Base-by-base conservation (phyloP, 1,284 basidiomycete species). In the Moesziomyces antarcticus region DNA sequence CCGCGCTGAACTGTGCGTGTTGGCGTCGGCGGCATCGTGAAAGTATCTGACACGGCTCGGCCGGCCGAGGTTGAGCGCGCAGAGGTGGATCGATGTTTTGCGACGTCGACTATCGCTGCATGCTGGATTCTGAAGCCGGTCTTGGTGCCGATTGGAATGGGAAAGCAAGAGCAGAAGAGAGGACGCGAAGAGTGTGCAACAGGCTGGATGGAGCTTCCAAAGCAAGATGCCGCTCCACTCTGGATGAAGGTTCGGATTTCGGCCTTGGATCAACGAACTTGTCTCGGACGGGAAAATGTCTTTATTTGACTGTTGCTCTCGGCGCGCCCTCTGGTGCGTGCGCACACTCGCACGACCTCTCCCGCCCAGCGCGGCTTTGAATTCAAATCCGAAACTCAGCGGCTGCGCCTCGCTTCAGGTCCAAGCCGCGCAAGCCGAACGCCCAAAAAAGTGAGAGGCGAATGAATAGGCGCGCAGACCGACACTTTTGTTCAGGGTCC, bases 1-100 rank as follows among this genome's bases (percentile, higher is more conserved):
- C 70, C 70, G 22, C 69, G 62, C 53, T 58, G 55, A 6, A 55
- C 56, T 0, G 56, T 41, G 43, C 67, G 67, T 30, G 67, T 56
- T 3, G 67, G 61, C 21, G 67, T 70, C 20, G 67, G 50, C 40
- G 67, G 61, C 67, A 64, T 64, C 22, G 58, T 41, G 51, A 46
- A 25, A 42, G n/a, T 21, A 35, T 25, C 42, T 9, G 5, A 27
- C 25, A 20, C 52, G 25, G 53, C 56, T 20, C 50, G 45, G 46
- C 60, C 41, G 45, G 11, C 14, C 30, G 40, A 40, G 14, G 37
- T 2, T 16, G 37, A n/a, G 22, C 33, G 20, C 3, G 30, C 30
- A 33, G 30, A 33, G 30, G 8, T 33, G 11, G 30, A 33, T 33
- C 3, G 30, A 11, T 11, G 30, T 33, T 10, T 33, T 33, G 10